Evolutionary conservation across 768 basidiomycete genomes (phyloP).

Genomic region (Scleroderma bovista): DNA sequence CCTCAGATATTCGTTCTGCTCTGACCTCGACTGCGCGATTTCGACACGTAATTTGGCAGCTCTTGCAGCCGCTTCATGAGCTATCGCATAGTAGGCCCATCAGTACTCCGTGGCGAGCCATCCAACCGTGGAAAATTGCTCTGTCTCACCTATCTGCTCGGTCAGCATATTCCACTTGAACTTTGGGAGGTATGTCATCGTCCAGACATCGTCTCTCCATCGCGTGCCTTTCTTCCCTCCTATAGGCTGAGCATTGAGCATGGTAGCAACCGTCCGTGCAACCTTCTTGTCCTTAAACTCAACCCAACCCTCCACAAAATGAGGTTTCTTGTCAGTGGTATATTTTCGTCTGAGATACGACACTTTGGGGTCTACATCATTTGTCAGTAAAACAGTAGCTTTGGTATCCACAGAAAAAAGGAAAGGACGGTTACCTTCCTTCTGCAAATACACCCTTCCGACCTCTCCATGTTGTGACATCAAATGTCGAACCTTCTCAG

Average conservation of each 20-base stretch:
- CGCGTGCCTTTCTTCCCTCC: constrained; percentile 88
- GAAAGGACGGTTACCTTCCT: constrained; percentile 59
- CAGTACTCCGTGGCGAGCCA: constrained; percentile 3
- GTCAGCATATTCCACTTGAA: constrained; percentile 99
- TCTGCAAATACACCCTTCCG: constrained; percentile 88
- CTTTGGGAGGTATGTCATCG: constrained; percentile 96
- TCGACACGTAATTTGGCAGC: constrained; percentile 87
- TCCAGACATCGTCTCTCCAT: constrained; percentile 98
- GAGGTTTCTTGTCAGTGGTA: constrained; percentile 77
- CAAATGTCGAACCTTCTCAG: constrained; percentile 90
- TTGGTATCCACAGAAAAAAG: background rate
- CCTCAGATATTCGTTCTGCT: constrained; percentile 88
- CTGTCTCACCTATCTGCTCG: constrained; percentile 90
- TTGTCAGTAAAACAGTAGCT: background rate
- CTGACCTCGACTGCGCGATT: constrained; percentile 77
- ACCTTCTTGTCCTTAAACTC: constrained; percentile 95
- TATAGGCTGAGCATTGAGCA: constrained; percentile 94
- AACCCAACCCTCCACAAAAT: constrained; percentile 97
- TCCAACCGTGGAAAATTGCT: background rate
- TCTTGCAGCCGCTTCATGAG: constrained; percentile 89
- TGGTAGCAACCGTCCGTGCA: constrained; percentile 83
- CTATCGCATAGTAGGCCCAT: constrained; percentile 39
- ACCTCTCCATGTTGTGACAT: constrained; percentile 88
- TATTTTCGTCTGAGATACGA: constrained; percentile 79
- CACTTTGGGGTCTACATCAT: constrained; percentile 66